Evolutionary conservation across 2,329 filamentous ascomycete species (phyloP), one percentile per base, ranked within the genome.

Genomic region (Curvularia spicifera): DNA sequence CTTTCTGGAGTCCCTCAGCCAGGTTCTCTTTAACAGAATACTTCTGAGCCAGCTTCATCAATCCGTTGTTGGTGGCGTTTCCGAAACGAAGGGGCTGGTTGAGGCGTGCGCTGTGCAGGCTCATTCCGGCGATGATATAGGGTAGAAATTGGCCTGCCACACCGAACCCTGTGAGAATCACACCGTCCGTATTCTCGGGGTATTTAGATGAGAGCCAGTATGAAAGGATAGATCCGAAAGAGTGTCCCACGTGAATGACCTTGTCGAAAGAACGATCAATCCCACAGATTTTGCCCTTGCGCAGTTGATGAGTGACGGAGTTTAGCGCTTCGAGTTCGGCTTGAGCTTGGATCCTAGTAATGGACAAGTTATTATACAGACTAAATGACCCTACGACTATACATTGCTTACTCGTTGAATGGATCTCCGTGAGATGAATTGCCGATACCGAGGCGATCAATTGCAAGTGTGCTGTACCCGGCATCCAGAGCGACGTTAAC

Each of bases 361-460:
- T 24, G 31, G n/a, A 33, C 2, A 18, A 4, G 22, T 59, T 18
- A 56, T 42, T 39, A 24, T 7, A 15, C 15, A 22, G 22, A 18
- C 13, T 13, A 12, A 10, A 22, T 26, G 3, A 3, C 8, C 28
- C 6, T 5, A 2, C 0, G 9, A 22, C 3, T 1, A 12, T n/a
- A 35, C 8, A 4, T 24, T 40, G 39, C 56, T 49, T 59, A 59
- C 70, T 86, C 83, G 64, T 83, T 81, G 66, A 89, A 69, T 0
- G 87, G 81, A 44, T 89, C 82, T 48, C 83, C 85, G 66, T 84
- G 85, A 4, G 82, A 82, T 0, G 85, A 88, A 56, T 79, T 76
- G 40, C 83, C 86, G 42, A 88, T 81, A 31, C 87, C 87, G 5
- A 88, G 81, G 18, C 87, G 85, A 73, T 90, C 87, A 74, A 83